Evolutionary conservation across 2,329 filamentous ascomycete species (phyloP).

Genomic region (Chaetomium olivaceum): DNA sequence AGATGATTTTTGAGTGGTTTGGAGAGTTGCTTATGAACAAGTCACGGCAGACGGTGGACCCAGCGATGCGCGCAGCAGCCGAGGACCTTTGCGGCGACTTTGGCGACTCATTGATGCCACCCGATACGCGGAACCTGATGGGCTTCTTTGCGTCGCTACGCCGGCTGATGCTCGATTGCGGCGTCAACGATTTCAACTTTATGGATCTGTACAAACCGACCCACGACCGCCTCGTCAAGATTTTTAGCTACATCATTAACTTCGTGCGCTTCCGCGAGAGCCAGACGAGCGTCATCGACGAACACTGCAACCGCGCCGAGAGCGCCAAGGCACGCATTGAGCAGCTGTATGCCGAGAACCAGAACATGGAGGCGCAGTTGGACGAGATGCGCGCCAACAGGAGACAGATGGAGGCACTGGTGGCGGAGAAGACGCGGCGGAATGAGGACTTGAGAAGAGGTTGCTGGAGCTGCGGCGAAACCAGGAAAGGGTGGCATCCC

Average conservation of each 20-base stretch:
- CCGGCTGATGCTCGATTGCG: conserved; percentile 79
- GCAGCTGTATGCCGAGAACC: conserved; percentile 79
- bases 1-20: conserved; percentile 98
- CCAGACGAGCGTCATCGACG: conserved; percentile 84
- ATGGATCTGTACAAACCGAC: conserved; percentile 89
- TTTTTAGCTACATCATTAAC: conserved; percentile 98
- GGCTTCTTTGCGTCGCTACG: conserved; percentile 88
- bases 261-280: conserved; percentile 96
- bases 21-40: conserved; percentile 91
- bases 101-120: conserved; percentile 73
- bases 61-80: conserved; percentile 88
- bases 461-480: conserved; percentile 77
- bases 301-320: conserved; percentile 90
- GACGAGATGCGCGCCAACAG: conserved; percentile 80
- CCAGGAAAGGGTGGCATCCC: conserved; percentile 80
- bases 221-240: conserved; percentile 85
- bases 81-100: conserved; percentile 85
- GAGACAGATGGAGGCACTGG: conserved; percentile 75
- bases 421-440: conserved; percentile 79
- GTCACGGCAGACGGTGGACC: conserved; percentile 89
- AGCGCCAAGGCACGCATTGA: conserved; percentile 86
- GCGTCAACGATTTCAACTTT: conserved; percentile 91
- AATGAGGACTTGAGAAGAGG: conserved; percentile 81
- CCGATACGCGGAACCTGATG: conserved; percentile 91
- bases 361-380: conserved; percentile 78